Base-by-base conservation (phyloP, 2,329 filamentous ascomycete species). In the Metarhizium humberi region DNA sequence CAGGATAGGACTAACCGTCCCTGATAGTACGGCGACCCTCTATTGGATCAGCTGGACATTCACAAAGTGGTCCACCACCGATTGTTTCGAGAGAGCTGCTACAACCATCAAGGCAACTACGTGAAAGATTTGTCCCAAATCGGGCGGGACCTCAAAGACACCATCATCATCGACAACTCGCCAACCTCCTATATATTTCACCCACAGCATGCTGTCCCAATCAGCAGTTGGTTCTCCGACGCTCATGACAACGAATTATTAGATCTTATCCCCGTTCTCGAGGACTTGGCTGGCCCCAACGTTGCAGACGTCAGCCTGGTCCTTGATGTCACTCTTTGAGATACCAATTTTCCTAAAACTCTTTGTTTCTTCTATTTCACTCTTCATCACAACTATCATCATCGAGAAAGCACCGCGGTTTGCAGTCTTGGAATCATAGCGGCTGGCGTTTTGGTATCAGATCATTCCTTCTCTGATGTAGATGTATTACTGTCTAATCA, bases 181-280 rank as follows among this genome's bases (percentile, higher is more conserved):
- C 94, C 94, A 2, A 99, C 94, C 4, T 97, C 92, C 13, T 99
- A 99, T 77, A 97, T 99, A 66, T 99, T 99, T 81, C 94, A 99
- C 70, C 94, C 94, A 29, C 92, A 99, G 76, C 94, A 99, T 71
- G 94, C 94, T 58, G 92, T 99, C 51, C 94, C 94, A 30, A 99
- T 99, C 75, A 96, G 92, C 81, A 97, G 92, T 79, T 99, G 94
- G 94, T 99, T 99, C 76, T 96, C 92, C 62, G 94, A 99, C 74
- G 94, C 94, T 59, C 94, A 99, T 73, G 94, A 99, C 76, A 99
- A 99, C 74, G 94, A 99, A 79, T 81, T 99, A 59, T 80, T 99
- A 66, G 94, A 99, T 71, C 78, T 99, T 65, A 97, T 99, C 71
- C 94, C 94, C 53, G 94, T 99, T 65, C 90, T 99, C 62, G 94